phyloP scores from a whole-genome alignment of 345 rosid species.

The Linum lewisii region DNA sequence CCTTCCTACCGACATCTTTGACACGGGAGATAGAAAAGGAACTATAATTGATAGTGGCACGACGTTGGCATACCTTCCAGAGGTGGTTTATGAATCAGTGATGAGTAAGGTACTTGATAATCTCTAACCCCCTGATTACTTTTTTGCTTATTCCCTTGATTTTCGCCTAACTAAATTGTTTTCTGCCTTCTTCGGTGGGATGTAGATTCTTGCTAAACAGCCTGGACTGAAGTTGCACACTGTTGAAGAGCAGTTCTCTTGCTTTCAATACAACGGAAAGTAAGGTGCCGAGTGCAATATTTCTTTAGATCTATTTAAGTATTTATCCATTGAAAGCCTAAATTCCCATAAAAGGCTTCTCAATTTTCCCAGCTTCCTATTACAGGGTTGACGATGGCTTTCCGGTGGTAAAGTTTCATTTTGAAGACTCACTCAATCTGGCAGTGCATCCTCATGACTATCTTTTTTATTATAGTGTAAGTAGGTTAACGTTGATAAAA shows the following conservation, averaged over 20 bases:
- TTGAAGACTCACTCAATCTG: constrained; percentile 51
- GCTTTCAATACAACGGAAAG: constrained; percentile 25
- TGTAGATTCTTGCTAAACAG: constrained; percentile 18
- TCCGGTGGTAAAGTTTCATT: constrained; percentile 55
- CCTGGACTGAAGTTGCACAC: constrained; percentile 20
- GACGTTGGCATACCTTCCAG: constrained; percentile 81
- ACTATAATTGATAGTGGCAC: constrained; percentile 92
- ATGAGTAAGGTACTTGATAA: constrained; percentile 33
- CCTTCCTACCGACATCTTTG: constrained; percentile 48
- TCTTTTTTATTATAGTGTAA: constrained; percentile 52
- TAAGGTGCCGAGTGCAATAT: constrained; percentile 9
- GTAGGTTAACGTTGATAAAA: constrained; percentile 12
- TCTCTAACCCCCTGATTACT: neutral
- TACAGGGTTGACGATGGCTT: constrained; percentile 62
- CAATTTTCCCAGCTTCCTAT: constrained; percentile 8
- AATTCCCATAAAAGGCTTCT: neutral
- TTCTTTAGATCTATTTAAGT: neutral
- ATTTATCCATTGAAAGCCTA: neutral
- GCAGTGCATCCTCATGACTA: constrained; percentile 61
- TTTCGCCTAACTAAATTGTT: neutral
- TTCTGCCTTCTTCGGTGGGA: constrained; percentile 4
- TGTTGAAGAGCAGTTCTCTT: constrained; percentile 21
- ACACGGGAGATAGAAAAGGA: constrained; percentile 33
- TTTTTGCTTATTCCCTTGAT: neutral
- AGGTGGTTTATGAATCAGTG: constrained; percentile 37